These are phyloP conservation scores for Calonectria pauciramosa DNA, from an alignment of 2,329 filamentous ascomycete genomes.

Conservation along the genomic window DNA sequence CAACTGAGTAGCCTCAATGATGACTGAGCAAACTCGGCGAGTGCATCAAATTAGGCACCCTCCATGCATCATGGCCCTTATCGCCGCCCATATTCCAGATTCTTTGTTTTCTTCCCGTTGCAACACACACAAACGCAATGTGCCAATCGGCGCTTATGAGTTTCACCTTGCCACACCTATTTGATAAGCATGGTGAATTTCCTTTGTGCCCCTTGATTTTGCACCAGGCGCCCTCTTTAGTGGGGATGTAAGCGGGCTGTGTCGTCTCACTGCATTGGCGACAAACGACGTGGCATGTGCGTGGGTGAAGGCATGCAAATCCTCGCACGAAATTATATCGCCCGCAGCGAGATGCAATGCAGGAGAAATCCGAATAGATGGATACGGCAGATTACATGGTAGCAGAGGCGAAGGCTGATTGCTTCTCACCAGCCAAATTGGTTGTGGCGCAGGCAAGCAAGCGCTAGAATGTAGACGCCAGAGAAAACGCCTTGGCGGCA, in stretches of 20 bases:
- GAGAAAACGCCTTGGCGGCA: neutral
- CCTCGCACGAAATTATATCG: neutral
- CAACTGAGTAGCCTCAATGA: neutral
- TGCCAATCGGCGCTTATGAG: neutral
- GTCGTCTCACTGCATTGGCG: neutral
- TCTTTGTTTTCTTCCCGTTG: neutral
- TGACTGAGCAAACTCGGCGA: neutral
- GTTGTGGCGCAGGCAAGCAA: neutral
- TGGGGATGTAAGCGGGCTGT: slow-evolving; percentile 4
- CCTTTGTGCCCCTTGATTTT: neutral
- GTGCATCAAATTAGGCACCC: neutral
- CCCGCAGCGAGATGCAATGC: neutral
- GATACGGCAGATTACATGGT: neutral
- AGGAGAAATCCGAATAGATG: neutral
- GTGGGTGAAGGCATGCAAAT: neutral
- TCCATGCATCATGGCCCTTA: neutral
- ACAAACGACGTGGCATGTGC: neutral
- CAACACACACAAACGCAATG: neutral
- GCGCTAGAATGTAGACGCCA: neutral
- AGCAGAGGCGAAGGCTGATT: neutral
- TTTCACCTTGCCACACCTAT: neutral
- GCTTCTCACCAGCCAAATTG: neutral
- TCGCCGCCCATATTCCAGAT: neutral
- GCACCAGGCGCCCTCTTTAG: neutral
- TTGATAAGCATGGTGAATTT: neutral